Evolutionary conservation across 2,329 filamentous ascomycete genomes (phyloP), one percentile per base, ranked within the genome.

Genomic region (Penicillium rolfsii): DNA sequence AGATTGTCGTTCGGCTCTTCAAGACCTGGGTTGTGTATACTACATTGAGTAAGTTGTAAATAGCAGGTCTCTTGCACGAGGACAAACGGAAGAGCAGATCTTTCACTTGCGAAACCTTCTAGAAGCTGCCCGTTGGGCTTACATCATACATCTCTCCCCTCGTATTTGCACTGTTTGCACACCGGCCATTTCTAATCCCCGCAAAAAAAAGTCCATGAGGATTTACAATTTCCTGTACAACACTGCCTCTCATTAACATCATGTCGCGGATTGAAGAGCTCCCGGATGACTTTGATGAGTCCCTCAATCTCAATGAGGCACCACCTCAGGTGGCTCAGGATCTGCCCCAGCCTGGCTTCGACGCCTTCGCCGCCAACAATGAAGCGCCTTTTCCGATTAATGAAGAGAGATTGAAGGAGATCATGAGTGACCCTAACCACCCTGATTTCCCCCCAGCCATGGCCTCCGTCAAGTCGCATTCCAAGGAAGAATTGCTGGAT

Each of bases 401-500:
- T 45, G 70, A 74, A 58, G 72, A 74, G 58, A 69, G 65, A 9
- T 50, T 75, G 45, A 73, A 74, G 63, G 70, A 71, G 56, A 49
- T 70, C 16, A 61, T 72, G 22, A 67, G 71, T 54, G 71, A 74
- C 33, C 71, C 74, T 0, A 65, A 66, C 24, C 71, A 73, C 59
- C 73, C 84, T 5, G 76, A 79, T 12, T 77, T 88, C 63, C 86
- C 87, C 5, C 86, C 86, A 0, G 79, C 78, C 4, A 85, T 88
- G 80, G 84, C 83, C 19, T 82, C 82, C 2, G 78, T 85, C 48
- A 83, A 82, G 62, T 80, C 82, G 58, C 82, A 86, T 71, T 82
- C 82, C 4, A 80, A 80, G 0, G 85, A 88, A 52, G 85, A 90
- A 66, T 78, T 91, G 38, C 71, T 88, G 43, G 79, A 82, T 50